Evolutionary conservation across 192 early-diverging fungal genomes (phyloP), one percentile per base, ranked within the genome.

Genomic region (Coemansia sp.): DNA sequence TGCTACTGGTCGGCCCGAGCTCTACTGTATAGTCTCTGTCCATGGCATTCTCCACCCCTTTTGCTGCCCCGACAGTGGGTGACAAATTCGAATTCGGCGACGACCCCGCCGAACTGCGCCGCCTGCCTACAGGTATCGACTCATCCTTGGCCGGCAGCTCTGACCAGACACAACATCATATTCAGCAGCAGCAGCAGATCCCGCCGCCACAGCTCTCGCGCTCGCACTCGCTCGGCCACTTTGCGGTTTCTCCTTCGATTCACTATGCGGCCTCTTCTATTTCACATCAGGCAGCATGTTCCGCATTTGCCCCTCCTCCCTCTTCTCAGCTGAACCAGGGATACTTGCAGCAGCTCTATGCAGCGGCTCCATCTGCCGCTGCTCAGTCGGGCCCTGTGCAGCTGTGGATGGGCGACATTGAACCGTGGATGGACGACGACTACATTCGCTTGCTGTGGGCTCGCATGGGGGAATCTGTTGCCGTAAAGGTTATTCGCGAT

Each of bases 401-500:
- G 74, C 70, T 79, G 53, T 79, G 91, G 91, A 93, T 94, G 91
- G 92, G 92, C 38, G 94, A 96, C 58, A 83, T 98, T 17, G 96
- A 98, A 58, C 82, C 89, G 5, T 97, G 96, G 94, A 97, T 97
- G 96, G 93, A 94, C 62, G 94, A 98, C 60, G 88, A 84, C 45
- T 94, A 84, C 71, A 86, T 98, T 49, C 80, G 88, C 13, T 80
- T 85, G 59, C 58, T 91, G 14, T 98, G 95, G 95, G 90, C 83
- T 30, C 69, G 65, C 45, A 58, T 91, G 25, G 92, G 91, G 26
- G 90, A 97, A 69, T 68, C 83, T 33, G 93, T 98, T 4, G 79
- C 83, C 8, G 92, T 95, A 27, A 98, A 98, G 72, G 84, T 92
- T 75, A 95, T 98, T 77, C 86, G 91, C 29, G 94, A 98, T 76